Evolutionary conservation across 257 asterid species (phyloP).

Genomic region (Cruciata laevipes): DNA sequence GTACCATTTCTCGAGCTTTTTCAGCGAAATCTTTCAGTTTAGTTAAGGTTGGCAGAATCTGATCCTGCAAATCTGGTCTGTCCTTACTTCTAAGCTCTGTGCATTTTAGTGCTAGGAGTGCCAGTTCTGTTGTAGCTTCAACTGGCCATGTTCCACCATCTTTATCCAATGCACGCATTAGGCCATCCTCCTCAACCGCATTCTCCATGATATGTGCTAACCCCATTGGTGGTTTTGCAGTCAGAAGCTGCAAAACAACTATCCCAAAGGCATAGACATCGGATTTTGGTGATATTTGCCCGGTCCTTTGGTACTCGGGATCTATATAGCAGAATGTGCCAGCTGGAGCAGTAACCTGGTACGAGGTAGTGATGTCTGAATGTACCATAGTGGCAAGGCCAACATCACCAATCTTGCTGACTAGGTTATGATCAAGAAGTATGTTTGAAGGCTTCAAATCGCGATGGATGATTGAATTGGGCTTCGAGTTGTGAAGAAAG

Average conservation of each 20-base stretch:
- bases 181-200: conserved; percentile 35
- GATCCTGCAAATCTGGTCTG: conserved; percentile 52
- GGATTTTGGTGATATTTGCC: conserved; percentile 52
- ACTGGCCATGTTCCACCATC: conserved; percentile 71
- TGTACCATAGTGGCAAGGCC: conserved; percentile 64
- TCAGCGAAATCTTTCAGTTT: conserved; percentile 49
- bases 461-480: conserved; percentile 71
- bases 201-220: conserved; percentile 52
- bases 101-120: conserved; percentile 57
- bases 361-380: conserved; percentile 23
- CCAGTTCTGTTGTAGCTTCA: conserved; percentile 52
- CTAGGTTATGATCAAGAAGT: conserved; percentile 62
- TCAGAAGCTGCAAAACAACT: conserved; percentile 62
- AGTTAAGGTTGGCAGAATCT: conserved; percentile 58
- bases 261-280: conserved; percentile 82
- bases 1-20: conserved; percentile 28
- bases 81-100: conserved; percentile 58
- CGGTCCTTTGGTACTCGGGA: conserved; percentile 88
- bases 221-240: conserved; percentile 68
- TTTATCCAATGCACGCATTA: conserved; percentile 42
- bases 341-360: conserved; percentile 43
- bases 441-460: conserved; percentile 91
- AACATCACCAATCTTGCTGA: conserved; percentile 84
- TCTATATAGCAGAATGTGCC: conserved; percentile 84
- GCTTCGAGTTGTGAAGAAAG: conserved; percentile 71